Percentiles rank a stretch among this genome's conserved stretches.
Evolutionary conservation across 768 basidiomycete genomes (phyloP).

Genomic region (Rhodotorula diobovata): DNA sequence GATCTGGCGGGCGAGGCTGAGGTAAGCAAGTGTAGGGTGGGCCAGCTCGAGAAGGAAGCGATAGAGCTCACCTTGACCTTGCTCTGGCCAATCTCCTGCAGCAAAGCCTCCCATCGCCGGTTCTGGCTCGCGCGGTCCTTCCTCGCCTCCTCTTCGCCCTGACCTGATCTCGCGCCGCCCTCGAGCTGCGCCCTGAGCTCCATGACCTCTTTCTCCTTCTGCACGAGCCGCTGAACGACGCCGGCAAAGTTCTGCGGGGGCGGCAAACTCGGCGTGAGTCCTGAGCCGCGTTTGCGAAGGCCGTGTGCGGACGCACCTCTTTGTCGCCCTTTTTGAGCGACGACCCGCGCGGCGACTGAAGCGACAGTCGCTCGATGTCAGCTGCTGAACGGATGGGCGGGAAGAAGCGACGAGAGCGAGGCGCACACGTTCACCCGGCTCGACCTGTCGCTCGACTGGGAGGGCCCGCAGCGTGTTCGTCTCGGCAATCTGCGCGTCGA

Average conservation of each 20-base stretch:
- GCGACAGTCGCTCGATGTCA: background rate
- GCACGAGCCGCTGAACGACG: slow-evolving; percentile 69
- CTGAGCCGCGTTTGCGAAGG: background rate
- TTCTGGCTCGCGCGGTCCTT: slow-evolving; percentile 61
- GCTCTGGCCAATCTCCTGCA: slow-evolving; percentile 67
- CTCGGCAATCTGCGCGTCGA: slow-evolving; percentile 64
- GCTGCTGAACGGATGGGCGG: too few relatives aligned
- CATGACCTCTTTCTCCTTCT: slow-evolving; percentile 78
- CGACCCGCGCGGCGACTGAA: slow-evolving; percentile 44
- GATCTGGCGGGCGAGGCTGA: slow-evolving; percentile 53
- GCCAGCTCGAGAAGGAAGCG: background rate
- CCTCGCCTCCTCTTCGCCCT: slow-evolving; percentile 66
- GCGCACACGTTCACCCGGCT: background rate
- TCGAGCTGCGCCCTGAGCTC: slow-evolving; percentile 70
- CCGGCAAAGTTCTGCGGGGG: slow-evolving; percentile 60
- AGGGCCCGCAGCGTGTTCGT: slow-evolving; percentile 62
- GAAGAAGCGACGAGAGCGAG: background rate
- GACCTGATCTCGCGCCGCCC: slow-evolving; percentile 37
- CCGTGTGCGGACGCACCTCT: slow-evolving; percentile 53
- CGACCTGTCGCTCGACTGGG: slow-evolving; percentile 45
- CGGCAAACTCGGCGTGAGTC: background rate
- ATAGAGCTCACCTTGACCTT: slow-evolving; percentile 59
- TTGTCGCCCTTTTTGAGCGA: slow-evolving; percentile 54
- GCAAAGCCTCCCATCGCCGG: slow-evolving; percentile 66
- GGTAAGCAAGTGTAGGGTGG: background rate